Base-by-base conservation (phyloP, 352 stramenopile genomes). In the Phytophthora hybrid region DNA sequence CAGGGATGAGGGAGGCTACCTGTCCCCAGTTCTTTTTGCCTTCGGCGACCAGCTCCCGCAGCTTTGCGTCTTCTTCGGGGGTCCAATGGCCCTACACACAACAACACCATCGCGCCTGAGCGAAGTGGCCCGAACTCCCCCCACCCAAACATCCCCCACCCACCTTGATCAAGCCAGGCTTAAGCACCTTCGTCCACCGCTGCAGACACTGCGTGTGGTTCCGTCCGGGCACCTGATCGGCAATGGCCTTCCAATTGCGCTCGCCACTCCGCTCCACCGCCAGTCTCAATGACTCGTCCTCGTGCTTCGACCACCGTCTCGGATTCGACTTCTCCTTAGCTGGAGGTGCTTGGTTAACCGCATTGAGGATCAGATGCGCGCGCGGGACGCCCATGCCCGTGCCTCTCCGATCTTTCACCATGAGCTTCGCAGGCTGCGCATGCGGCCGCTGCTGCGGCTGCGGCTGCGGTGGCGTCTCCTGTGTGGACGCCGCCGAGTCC, bases 191-290 rank as follows among this genome's bases (percentile, higher is more conserved):
- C 3, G 90, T 97, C 94, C 94, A 98, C 18, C 94, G 86, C 69
- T 98, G 94, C 56, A 98, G 69, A 76, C 93, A 98, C 78, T 98
- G 94, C 54, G 93, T 97, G 73, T 98, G 93, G 70, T 98, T 98
- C 13, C 94, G 79, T 26, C 91, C 93, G 5, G 90, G 90, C 23
- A 98, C 91, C 69, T 97, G 90, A 56, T 97, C 88, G 5, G 94
- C 93, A 56, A 98, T 98, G 5, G 93, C 91, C 72, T 97, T 97
- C 90, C 90, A 97, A 60, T 97, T 97, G 66, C 90, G 87, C 60
- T 97, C 90, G 3, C 90, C 90, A 34, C 90, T 97, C 59, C 90
- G 80, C 54, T 95, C 88, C n/a, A 97, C 90, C 29, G 90, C 90
- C 13, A 95, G 65, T 5, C 90, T 78, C 62, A 97, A 74, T 37